Conservation (phyloP, 2,329 filamentous ascomycete genomes). For the Talaromyces sp. region DNA sequence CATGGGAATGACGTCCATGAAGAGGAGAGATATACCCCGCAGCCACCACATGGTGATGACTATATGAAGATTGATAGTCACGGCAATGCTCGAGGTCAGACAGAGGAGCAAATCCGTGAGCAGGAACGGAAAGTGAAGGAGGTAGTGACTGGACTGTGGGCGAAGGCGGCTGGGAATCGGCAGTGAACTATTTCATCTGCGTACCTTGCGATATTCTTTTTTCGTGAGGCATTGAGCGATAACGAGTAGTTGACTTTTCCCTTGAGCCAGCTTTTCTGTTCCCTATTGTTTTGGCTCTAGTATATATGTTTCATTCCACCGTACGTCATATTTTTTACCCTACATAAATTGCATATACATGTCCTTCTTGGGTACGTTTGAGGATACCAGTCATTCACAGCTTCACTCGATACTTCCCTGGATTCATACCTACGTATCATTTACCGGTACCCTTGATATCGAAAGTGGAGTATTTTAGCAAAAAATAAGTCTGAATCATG, state of each 20-base stretch:
- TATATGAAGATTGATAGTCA: constrained; percentile 54
- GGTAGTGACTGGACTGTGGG: constrained; percentile 55
- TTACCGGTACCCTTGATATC: too few relatives aligned
- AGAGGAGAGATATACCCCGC: constrained; percentile 25
- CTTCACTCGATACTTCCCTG: too few relatives aligned
- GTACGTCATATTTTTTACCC: neutral
- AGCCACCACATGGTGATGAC: constrained; percentile 19
- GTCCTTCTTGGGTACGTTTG: too few relatives aligned
- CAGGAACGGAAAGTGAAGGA: constrained; percentile 57
- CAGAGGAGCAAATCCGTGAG: constrained; percentile 56
- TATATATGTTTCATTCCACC: neutral
- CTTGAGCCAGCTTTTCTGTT: neutral
- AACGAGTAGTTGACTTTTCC: neutral
- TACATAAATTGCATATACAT: too few relatives aligned
- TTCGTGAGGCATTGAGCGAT: neutral
- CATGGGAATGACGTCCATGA: constrained; percentile 41
- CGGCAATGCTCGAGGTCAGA: constrained; percentile 57
- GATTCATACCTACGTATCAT: neutral
- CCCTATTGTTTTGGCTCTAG: neutral
- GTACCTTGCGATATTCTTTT: neutral
- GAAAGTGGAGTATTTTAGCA: neutral
- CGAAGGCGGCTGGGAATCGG: constrained; percentile 24
- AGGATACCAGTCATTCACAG: too few relatives aligned
- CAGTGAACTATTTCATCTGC: constrained; percentile 12
- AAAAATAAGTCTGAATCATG: neutral